Conservation (phyloP, 2,329 filamentous ascomycete genomes). For the Beauveria scarabaeidicola region DNA sequence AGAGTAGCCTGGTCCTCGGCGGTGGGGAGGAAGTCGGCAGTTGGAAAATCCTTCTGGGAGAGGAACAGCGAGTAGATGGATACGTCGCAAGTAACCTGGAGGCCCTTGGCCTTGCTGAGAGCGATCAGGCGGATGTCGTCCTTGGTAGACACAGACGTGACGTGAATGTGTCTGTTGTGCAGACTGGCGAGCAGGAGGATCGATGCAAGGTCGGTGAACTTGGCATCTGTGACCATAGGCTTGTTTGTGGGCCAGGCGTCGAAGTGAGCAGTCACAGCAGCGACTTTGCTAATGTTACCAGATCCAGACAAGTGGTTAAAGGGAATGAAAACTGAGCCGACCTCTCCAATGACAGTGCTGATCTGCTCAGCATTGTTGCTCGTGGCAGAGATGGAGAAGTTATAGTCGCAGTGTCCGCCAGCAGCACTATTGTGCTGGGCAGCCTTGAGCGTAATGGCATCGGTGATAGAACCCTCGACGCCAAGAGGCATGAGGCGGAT, state of each 20-base stretch:
- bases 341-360: conserved; percentile 61
- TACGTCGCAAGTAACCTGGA: conserved; percentile 75
- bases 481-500: conserved; percentile 71
- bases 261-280: conserved; percentile 70
- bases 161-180: conserved; percentile 69
- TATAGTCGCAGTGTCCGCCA: conserved; percentile 67
- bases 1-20: conserved; percentile 61
- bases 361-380: conserved; percentile 68
- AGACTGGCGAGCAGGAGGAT: conserved; percentile 70
- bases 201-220: conserved; percentile 72
- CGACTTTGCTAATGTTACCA: conserved; percentile 77
- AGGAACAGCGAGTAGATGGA: conserved; percentile 74
- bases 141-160: conserved; percentile 69
- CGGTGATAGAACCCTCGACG: conserved; percentile 62
- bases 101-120: conserved; percentile 71
- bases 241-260: conserved; percentile 69
- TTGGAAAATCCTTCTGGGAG: conserved; percentile 60
- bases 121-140: conserved; percentile 72
- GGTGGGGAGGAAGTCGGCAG: conserved; percentile 58
- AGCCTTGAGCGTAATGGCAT: conserved; percentile 60
- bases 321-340: conserved; percentile 73
- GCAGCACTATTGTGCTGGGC: conserved; percentile 63
- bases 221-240: conserved; percentile 73
- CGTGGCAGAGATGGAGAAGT: conserved; percentile 68
- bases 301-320: conserved; percentile 74